Conservation (phyloP, 2,329 filamentous ascomycete species). For the Colletotrichum paranaense region DNA sequence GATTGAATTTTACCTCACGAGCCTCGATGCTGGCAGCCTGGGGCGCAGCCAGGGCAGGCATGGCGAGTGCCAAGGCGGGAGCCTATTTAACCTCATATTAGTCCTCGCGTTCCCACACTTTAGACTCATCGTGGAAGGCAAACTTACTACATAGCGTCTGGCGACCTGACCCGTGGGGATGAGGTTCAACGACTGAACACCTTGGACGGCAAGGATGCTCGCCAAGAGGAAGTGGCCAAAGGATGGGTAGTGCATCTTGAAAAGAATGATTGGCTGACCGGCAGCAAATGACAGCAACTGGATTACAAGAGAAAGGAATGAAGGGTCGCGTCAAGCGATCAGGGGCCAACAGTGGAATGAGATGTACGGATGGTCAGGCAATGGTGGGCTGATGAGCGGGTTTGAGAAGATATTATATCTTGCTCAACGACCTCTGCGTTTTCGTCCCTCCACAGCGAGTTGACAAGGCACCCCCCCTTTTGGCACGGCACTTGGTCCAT, state of each 20-base stretch:
- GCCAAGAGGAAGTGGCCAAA: constrained; percentile 34
- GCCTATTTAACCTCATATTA: constrained; percentile 15
- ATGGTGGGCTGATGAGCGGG: constrained; percentile 29
- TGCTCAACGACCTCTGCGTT: constrained; percentile 16
- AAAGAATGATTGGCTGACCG: constrained; percentile 35
- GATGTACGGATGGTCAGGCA: constrained; percentile 14
- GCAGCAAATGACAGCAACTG: constrained; percentile 35
- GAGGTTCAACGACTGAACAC: constrained; percentile 26
- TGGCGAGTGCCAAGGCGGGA: constrained; percentile 33
- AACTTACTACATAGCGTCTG: constrained; percentile 33
- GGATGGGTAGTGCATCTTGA: constrained; percentile 35
- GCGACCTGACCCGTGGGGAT: constrained; percentile 24
- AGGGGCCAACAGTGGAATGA: constrained; percentile 33
- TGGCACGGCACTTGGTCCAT: constrained; percentile 1
- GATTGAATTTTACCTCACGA: constrained; percentile 29
- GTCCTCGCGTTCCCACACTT: constrained; percentile 2
- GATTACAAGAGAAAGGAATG: constrained; percentile 27
- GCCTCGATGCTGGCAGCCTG: constrained; percentile 20
- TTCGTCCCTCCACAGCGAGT: constrained; percentile 1
- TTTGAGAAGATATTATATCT: constrained; percentile 38
- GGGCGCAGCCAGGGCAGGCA: constrained; percentile 26
- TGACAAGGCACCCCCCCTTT: constrained; percentile 10
- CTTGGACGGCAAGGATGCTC: constrained; percentile 33
- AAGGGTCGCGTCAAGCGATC: constrained; percentile 34
- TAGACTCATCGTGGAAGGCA: neutral